A percentile compares a stretch with the other conserved stretches of the same genome.
These are phyloP conservation scores for Scheffersomyces stambukii DNA, from an alignment of 1,139 yeast species.

Conservation along the genomic window DNA sequence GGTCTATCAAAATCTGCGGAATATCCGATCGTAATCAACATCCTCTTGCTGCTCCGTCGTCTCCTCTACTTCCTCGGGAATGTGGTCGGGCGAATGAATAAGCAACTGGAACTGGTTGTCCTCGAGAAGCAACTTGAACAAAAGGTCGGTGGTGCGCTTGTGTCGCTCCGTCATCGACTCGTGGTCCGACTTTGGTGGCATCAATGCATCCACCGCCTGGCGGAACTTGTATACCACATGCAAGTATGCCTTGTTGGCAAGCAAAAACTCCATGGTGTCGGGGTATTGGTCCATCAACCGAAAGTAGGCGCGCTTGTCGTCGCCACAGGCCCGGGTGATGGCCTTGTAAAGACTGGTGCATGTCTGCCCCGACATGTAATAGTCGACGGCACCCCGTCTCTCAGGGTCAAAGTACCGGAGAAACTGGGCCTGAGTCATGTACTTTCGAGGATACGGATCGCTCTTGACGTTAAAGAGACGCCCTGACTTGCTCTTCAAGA, in stretches of 20 bases:
- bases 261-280: constrained; percentile 26
- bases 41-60: no score
- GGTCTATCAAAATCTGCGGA: no score
- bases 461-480: constrained; percentile 5
- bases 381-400: neutral
- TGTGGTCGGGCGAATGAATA: no score
- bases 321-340: constrained; percentile 15
- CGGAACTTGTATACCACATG: no score
- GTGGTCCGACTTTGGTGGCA: no score
- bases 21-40: no score
- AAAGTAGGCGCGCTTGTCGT: constrained; percentile 16
- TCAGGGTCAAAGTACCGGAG: constrained; percentile 10
- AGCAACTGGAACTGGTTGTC: constrained; percentile 1
- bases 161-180: no score
- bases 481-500: constrained; percentile 7
- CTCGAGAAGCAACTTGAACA: constrained; percentile 1
- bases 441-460: constrained; percentile 4
- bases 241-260: neutral
- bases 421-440: constrained; percentile 8
- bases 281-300: constrained; percentile 31
- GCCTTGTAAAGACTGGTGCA: constrained; percentile 10
- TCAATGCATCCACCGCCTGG: no score
- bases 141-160: constrained; percentile 2
- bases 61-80: no score
- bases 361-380: no score